Evolutionary conservation across 2,329 filamentous ascomycete genomes (phyloP), one percentile per base, ranked within the genome.

Genomic region (Helotiales sp.): DNA sequence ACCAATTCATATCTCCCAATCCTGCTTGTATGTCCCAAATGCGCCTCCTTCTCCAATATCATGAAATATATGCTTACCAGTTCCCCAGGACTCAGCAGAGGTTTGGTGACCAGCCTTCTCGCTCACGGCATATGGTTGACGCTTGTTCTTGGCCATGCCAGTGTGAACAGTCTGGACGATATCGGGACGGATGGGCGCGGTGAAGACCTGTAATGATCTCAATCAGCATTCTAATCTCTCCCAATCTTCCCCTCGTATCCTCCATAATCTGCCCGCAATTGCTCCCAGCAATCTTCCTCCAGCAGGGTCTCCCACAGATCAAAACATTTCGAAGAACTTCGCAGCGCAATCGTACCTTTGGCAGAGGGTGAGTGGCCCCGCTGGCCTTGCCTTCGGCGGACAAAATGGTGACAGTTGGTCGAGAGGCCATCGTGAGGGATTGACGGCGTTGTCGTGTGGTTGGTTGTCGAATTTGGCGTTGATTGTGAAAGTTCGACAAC

Each of bases 51-150:
- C 22, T 54, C 24, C 36, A 36, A 36, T 24, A 31, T 24, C 12
- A 8, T 13, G 22, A 34, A 30, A 54, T n/a, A 24, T 53, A 61
- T 66, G 89, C 89, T 81, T 79, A 96, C 91, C 93, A 83, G 93
- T 98, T 88, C 93, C 93, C 95, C 95, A 99, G 71, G 96, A 99
- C 87, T 99, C 95, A 77, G 95, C 95, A 81, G 91, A 96, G 77
- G 95, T 99, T 85, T 99, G 95, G 84, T 99, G 95, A 84, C 95
- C 95, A 77, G 95, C 95, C 90, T 99, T 99, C 90, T 98, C 93
- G 89, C 92, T 96, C 85, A 99, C 95, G 75, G 95, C 87, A 81
- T 99, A 99, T 72, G 95, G 93, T 83, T 99, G 95, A 79, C 95
- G 90, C 89, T 96, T 97, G 89, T 99, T 99, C 91, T 99, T 99